phyloP scores from a whole-genome alignment of 2,329 filamentous ascomycete genomes.

The Verticillium nonalfalfae region DNA sequence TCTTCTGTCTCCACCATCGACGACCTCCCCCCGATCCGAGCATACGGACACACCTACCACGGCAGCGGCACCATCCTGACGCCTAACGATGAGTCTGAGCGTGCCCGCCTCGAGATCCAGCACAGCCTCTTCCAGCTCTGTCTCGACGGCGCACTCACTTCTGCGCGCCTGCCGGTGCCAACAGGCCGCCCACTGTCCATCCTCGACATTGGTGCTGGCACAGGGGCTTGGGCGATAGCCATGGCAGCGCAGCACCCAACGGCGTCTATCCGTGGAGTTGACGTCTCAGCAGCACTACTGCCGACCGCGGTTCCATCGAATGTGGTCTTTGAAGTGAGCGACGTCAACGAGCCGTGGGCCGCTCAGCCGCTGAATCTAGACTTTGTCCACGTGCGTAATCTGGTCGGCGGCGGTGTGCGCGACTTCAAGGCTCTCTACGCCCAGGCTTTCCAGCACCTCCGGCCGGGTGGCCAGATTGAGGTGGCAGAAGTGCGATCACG shows the following conservation, averaged over 20 bases:
- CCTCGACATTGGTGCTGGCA: slow-evolving; percentile 35
- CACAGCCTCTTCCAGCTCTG: slow-evolving; percentile 27
- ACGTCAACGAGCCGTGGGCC: slow-evolving; percentile 43
- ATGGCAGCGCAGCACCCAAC: slow-evolving; percentile 32
- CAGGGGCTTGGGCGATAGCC: slow-evolving; percentile 35
- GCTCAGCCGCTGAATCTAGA: slow-evolving; percentile 22
- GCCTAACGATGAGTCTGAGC: slow-evolving; percentile 26
- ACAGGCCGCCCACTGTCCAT: slow-evolving; percentile 18
- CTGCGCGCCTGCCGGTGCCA: slow-evolving; percentile 17
- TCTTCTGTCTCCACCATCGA: slow-evolving; percentile 24
- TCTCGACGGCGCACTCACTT: slow-evolving; percentile 22
- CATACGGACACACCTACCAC: slow-evolving; percentile 28
- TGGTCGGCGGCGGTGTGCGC: slow-evolving; percentile 36
- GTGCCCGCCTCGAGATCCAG: slow-evolving; percentile 21
- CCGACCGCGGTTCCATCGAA: slow-evolving; percentile 47
- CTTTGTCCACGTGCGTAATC: slow-evolving; percentile 35
- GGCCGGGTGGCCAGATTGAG: slow-evolving; percentile 37
- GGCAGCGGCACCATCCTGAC: slow-evolving; percentile 24
- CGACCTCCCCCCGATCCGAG: slow-evolving; percentile 22
- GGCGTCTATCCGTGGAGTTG: slow-evolving; percentile 31
- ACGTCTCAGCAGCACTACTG: slow-evolving; percentile 32
- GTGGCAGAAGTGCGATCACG: slow-evolving; percentile 33
- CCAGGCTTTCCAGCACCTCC: slow-evolving; percentile 31
- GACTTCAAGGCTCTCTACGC: slow-evolving; percentile 29
- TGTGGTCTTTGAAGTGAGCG: slow-evolving; percentile 51